phyloP scores from a whole-genome alignment of 225 moss, liverwort and hornwort species.

The Straminergon stramineum region DNA sequence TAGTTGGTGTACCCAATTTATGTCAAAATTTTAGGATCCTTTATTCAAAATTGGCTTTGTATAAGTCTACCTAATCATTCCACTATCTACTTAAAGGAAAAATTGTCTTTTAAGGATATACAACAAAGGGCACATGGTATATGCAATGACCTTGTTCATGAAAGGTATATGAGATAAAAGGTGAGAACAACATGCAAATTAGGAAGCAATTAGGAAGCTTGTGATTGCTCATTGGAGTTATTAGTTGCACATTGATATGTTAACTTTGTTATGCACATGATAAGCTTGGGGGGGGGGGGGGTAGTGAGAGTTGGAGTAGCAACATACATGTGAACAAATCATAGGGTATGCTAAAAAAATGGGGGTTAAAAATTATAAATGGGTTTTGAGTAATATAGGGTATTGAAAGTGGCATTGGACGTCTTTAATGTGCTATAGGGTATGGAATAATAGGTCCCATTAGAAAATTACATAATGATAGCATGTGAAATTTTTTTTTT shows the following conservation, averaged over 20 bases:
- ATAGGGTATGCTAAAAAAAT: too few species aligned
- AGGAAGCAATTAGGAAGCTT: not conserved
- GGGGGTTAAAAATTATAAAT: too few species aligned
- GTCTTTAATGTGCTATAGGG: too few species aligned
- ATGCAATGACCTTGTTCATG: not conserved
- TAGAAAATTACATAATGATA: too few species aligned
- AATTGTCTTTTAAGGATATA: not conserved
- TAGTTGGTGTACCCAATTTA: not conserved
- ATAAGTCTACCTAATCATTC: not conserved
- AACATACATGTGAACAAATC: too few species aligned
- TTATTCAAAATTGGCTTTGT: not conserved
- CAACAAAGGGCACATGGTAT: not conserved
- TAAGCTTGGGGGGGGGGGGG: too few species aligned
- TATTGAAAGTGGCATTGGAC: too few species aligned
- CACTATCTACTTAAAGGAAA: rapidly evolving
- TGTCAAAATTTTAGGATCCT: not conserved
- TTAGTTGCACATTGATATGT: not conserved
- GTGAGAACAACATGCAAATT: not conserved
- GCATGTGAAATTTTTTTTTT: too few species aligned
- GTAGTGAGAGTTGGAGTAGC: too few species aligned
- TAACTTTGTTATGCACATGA: rapidly evolving
- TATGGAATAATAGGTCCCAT: too few species aligned
- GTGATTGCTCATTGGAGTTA: not conserved
- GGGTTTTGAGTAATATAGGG: too few species aligned
- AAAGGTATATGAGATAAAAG: not conserved